Conservation (phyloP, 1,139 yeast species). For the Yamadazyma trypodendri region DNA sequence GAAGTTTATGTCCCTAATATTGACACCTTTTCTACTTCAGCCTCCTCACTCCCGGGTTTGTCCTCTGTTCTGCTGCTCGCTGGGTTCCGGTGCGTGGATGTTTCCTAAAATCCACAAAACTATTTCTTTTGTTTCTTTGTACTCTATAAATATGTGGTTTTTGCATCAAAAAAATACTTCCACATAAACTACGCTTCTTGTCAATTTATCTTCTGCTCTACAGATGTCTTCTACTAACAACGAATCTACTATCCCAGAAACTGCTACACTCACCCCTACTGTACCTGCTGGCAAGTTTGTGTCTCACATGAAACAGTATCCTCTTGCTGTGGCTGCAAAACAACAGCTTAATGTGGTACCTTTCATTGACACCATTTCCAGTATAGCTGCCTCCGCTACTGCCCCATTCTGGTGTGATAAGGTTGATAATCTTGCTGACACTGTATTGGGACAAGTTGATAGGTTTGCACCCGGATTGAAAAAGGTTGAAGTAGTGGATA, state of each 20-base stretch:
- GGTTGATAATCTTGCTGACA: slow-evolving; percentile 32
- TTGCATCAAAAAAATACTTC: background rate
- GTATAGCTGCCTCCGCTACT: slow-evolving; percentile 7
- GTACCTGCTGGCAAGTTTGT: slow-evolving; percentile 8
- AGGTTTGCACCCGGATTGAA: slow-evolving; percentile 32
- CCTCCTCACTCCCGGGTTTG: no score
- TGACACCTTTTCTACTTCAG: no score
- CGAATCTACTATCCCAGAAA: background rate
- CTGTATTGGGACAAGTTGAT: slow-evolving; percentile 36
- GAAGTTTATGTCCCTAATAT: no score
- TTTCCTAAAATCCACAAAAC: no score
- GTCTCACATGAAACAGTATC: slow-evolving; percentile 16
- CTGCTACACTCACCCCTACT: background rate
- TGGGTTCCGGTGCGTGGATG: no score
- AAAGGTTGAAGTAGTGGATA: slow-evolving; percentile 36
- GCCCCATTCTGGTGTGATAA: slow-evolving; percentile 18
- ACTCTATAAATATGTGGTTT: background rate
- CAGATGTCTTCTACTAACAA: slow-evolving; percentile 1
- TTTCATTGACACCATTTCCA: slow-evolving; percentile 6
- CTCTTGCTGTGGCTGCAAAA: slow-evolving; percentile 13
- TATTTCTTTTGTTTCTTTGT: no score
- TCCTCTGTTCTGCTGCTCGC: no score
- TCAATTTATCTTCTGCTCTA: slow-evolving; percentile 1
- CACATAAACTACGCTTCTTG: background rate
- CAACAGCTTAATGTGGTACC: slow-evolving; percentile 11